Percentiles rank a stretch among this genome's conserved stretches.
These are phyloP conservation scores for Rhizopus stolonifer DNA, from an alignment of 371 early-diverging fungal species.

Conservation along the genomic window DNA sequence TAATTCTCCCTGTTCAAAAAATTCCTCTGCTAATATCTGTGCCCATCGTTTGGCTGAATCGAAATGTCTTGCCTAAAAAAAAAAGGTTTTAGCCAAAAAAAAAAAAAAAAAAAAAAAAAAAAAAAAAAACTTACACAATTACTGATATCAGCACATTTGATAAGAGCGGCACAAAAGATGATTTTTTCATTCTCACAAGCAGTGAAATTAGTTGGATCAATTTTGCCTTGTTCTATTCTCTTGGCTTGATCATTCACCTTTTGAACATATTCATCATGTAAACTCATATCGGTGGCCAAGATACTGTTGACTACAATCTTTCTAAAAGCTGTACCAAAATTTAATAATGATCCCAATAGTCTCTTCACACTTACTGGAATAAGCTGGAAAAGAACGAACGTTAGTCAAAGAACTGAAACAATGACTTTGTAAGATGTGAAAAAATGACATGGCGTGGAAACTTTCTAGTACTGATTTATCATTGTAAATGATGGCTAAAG, in stretches of 20 bases:
- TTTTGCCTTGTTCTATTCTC: conserved; percentile 35
- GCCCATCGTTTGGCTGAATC: conserved; percentile 63
- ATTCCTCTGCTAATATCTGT: conserved; percentile 59
- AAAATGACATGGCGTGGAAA: conserved; percentile 88
- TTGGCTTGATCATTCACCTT: conserved; percentile 62
- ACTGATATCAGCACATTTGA: conserved; percentile 87
- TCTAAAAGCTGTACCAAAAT: conserved; percentile 56
- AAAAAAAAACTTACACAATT: conserved; percentile 71
- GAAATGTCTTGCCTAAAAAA: conserved; percentile 56
- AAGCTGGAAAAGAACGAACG: conserved; percentile 25
- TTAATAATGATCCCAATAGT: background rate
- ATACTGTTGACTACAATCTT: conserved; percentile 72
- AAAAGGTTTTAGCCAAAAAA: conserved; percentile 1
- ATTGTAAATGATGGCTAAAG: conserved; percentile 88
- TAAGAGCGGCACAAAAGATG: conserved; percentile 65
- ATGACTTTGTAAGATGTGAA: conserved; percentile 70
- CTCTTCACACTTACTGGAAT: conserved; percentile 27
- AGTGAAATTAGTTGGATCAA: conserved; percentile 24
- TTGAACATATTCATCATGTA: conserved; percentile 77
- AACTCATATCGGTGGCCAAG: conserved; percentile 83
- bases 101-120: conserved; percentile 8
- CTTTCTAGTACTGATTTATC: conserved; percentile 93
- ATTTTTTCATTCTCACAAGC: conserved; percentile 34
- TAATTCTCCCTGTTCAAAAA: conserved; percentile 66
- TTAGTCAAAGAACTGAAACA: conserved; percentile 59